A percentile compares a stretch with the other conserved stretches of the same genome.
Evolutionary conservation across 495 filamentous ascomycete genomes (phyloP).

Genomic region (Parmelia sp.): DNA sequence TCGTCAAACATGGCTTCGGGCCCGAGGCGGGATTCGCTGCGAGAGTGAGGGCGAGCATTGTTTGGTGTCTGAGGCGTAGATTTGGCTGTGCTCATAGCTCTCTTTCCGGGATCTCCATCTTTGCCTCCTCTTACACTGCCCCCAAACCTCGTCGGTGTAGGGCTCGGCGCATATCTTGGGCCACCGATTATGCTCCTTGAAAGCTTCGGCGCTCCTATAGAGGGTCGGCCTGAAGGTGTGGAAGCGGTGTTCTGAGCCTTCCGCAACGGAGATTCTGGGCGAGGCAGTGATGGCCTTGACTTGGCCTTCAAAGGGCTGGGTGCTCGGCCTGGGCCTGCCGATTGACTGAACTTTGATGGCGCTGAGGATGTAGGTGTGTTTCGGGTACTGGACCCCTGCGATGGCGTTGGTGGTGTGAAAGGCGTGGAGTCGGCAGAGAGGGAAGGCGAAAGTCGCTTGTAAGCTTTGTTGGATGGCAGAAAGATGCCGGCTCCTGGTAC

Average conservation of each 20-base stretch:
- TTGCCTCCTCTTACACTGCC: conserved; percentile 49
- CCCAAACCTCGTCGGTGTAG: conserved; percentile 59
- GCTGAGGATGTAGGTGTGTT: conserved; percentile 58
- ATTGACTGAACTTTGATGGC: conserved; percentile 40
- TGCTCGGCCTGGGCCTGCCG: conserved; percentile 71
- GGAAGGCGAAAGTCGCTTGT: conserved; percentile 58
- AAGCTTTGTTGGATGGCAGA: conserved; percentile 78
- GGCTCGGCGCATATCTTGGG: conserved; percentile 54
- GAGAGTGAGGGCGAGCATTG: conserved; percentile 36
- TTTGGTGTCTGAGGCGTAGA: conserved; percentile 42
- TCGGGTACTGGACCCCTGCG: conserved; percentile 25
- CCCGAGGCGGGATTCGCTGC: conserved; percentile 42
- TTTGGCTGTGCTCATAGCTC: conserved; percentile 29
- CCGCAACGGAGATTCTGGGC: conserved; percentile 75
- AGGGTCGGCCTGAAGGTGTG: conserved; percentile 49
- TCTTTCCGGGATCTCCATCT: conserved; percentile 55
- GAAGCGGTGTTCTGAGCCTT: conserved; percentile 39
- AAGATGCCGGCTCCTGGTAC: conserved; percentile 85
- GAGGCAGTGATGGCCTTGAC: conserved; percentile 69
- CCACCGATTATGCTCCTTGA: conserved; percentile 37
- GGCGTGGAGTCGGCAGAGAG: conserved; percentile 54
- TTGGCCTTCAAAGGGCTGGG: conserved; percentile 66
- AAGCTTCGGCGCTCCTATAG: conserved; percentile 44
- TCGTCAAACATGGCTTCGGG: conserved; percentile 41
- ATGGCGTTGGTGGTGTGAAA: conserved; percentile 62